Percentiles rank a stretch among this genome's conserved stretches.
Conservation (phyloP, 257 asterid species). For the Solanum piurae region DNA sequence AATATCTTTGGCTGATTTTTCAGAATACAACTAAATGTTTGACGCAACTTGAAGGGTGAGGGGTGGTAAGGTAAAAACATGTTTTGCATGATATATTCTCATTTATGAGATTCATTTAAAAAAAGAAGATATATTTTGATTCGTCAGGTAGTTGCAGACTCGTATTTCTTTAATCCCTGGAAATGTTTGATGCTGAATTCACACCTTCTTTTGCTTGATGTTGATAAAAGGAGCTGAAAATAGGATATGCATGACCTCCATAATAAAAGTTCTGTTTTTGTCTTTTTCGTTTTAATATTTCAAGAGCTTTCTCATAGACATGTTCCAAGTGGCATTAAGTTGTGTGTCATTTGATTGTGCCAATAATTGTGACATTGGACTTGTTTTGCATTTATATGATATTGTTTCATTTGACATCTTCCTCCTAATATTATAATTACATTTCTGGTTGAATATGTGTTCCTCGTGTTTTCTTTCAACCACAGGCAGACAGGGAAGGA, state of each 20-base stretch:
- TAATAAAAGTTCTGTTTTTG: background rate
- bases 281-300: background rate
- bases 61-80: background rate
- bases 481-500: constrained; percentile 88
- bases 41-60: background rate
- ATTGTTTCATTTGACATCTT: background rate
- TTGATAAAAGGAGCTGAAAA: background rate
- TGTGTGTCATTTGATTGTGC: background rate
- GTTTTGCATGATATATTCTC: background rate
- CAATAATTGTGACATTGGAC: background rate
- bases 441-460: background rate
- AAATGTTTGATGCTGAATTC: background rate
- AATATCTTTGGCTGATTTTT: background rate
- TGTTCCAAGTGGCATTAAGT: background rate
- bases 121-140: background rate
- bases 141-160: background rate
- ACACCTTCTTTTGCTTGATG: background rate
- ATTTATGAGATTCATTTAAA: background rate
- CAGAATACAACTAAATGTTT: background rate
- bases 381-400: background rate
- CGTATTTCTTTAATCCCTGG: background rate
- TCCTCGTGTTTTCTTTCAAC: constrained; percentile 1
- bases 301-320: background rate
- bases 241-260: background rate
- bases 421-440: background rate